These are phyloP conservation scores for Pseudozyma pruni DNA, from an alignment of 1,284 basidiomycete species.

Conservation along the genomic window DNA sequence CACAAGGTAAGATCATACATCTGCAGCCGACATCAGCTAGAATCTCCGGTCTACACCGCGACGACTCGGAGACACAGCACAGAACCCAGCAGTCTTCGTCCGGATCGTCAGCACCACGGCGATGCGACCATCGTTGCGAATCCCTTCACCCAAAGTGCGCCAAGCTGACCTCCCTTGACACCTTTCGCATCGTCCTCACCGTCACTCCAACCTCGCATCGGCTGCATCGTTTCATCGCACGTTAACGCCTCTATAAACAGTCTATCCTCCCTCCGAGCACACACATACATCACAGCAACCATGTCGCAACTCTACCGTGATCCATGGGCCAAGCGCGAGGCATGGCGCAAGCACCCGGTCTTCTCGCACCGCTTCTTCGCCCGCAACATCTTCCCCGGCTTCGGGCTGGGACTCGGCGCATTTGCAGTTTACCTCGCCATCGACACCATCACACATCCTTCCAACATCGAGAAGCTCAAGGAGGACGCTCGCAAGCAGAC, in stretches of 20 bases:
- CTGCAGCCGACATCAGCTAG: not conserved
- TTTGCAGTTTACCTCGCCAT: constrained; percentile 57
- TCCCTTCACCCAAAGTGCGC: no score
- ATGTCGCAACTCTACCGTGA: constrained; percentile 64
- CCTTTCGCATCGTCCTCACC: no score
- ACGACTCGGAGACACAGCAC: no score
- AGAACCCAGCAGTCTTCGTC: no score
- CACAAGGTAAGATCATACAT: not conserved
- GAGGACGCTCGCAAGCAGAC: constrained; percentile 60
- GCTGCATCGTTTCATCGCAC: no score
- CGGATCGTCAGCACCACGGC: no score
- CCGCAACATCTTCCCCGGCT: constrained; percentile 65
- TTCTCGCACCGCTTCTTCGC: constrained; percentile 64
- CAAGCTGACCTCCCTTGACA: no score
- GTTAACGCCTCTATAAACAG: not conserved
- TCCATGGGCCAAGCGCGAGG: constrained; percentile 67
- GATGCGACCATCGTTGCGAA: no score
- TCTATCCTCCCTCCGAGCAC: not conserved
- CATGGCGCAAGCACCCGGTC: constrained; percentile 67
- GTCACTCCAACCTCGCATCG: no score
- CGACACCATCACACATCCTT: constrained; percentile 58
- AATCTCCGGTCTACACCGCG: no score
- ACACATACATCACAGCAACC: not conserved
- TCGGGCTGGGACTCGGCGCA: constrained; percentile 60
- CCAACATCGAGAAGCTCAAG: constrained; percentile 64